Evolutionary conservation across 116 monocot species (phyloP), one percentile per base, ranked within the genome.

Genomic region (Iris pallida): DNA sequence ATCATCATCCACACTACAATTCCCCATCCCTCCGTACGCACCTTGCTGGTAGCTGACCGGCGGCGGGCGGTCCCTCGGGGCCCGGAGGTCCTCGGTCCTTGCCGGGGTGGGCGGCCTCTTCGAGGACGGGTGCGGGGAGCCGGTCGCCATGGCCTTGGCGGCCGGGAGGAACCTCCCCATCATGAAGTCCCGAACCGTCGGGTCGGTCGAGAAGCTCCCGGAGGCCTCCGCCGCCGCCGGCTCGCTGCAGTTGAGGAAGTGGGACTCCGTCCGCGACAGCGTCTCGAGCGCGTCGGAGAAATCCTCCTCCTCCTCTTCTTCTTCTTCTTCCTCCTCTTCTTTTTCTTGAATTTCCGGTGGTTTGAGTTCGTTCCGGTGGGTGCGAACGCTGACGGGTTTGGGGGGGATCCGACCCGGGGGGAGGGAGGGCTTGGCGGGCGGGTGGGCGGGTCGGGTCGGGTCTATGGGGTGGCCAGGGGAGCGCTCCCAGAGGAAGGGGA

Each of bases 111-210:
- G 51, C 30, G 20, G 8, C n/a, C 71, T 83, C 59, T 79, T 52
- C 7, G 75, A 69, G 30, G 74, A 45, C 41, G 60, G 74, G 41
- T 82, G 81, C n/a, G 78, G 73, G 61, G 73, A 79, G 18, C 69
- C 75, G 1, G 72, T 53, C 0, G 84, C 83, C 81, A 91, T 76
- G 3, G 91, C 91, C 68, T 86, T 83, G 8, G 95, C 95, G 0
- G 95, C 91, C 0, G 91, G 85, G 47, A 95, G 78, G 73, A 95
- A 95, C 47, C 95, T 68, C 10, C 66, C 86, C 84, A 95, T 95
- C 91, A 95, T 91, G 61, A 91, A 84, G 53, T 86, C 84, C 19
- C 78, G 61, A 0, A 66, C 80, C 40, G 78, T 74, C 2, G 72
- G 82, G 52, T 86, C 84, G 11, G 57, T 59, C 45, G 72, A 55